Evolutionary conservation across 306 rosid genomes (phyloP).

Genomic region (Senna tora): DNA sequence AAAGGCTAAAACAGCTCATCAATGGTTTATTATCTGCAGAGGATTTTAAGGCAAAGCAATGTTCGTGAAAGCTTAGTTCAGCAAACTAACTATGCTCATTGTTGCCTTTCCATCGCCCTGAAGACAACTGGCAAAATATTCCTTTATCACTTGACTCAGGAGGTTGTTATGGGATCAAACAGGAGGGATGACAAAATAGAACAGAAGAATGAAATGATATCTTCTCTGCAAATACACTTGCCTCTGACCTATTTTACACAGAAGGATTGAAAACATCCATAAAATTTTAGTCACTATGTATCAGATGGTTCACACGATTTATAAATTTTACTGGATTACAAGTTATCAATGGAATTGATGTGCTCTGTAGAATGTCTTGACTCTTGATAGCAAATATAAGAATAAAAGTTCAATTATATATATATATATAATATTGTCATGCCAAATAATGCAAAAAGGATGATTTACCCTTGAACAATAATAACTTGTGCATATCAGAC

Average conservation of each 20-base stretch:
- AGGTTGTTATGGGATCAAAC: slow-evolving; percentile 40
- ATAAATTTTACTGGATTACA: slow-evolving; percentile 36
- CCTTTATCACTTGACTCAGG: slow-evolving; percentile 22
- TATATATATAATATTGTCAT: neutral
- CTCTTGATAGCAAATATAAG: slow-evolving; percentile 16
- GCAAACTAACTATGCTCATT: slow-evolving; percentile 22
- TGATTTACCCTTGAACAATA: too few relatives aligned
- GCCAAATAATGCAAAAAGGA: neutral
- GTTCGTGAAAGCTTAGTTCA: slow-evolving; percentile 38
- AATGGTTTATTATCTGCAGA: slow-evolving; percentile 47
- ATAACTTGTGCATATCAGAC: too few relatives aligned
- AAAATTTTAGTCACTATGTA: slow-evolving; percentile 43
- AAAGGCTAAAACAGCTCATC: slow-evolving; percentile 49
- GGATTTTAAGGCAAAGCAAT: slow-evolving; percentile 48
- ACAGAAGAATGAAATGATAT: slow-evolving; percentile 27
- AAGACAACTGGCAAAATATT: slow-evolving; percentile 33
- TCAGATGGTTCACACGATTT: slow-evolving; percentile 39
- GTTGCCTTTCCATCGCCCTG: slow-evolving; percentile 30
- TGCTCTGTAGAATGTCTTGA: slow-evolving; percentile 21
- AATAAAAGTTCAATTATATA: slow-evolving; percentile 15
- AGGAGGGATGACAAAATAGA: slow-evolving; percentile 40
- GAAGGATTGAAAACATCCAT: slow-evolving; percentile 42
- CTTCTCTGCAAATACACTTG: slow-evolving; percentile 37
- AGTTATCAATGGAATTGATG: slow-evolving; percentile 28
- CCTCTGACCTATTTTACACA: slow-evolving; percentile 37